phyloP scores from a whole-genome alignment of 805 yeast genomes.

The Ogataea nitratoaversa region DNA sequence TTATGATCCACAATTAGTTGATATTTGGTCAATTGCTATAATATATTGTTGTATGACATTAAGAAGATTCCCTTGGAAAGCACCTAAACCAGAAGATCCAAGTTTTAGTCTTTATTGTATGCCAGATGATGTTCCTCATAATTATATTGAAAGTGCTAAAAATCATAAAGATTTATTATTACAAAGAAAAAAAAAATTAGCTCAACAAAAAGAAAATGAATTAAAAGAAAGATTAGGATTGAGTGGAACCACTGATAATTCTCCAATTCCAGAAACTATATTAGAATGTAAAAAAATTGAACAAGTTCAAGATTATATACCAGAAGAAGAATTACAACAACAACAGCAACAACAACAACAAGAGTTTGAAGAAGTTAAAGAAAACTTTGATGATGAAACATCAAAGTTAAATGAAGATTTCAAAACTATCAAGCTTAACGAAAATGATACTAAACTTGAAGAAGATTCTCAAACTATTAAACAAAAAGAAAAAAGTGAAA shows the following conservation, averaged over 20 bases:
- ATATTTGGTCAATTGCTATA: conserved; percentile 81
- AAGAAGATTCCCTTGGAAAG: conserved; percentile 85
- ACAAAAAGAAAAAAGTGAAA: too few species aligned
- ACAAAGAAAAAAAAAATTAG: conserved; percentile 51
- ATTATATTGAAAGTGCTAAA: conserved; percentile 65
- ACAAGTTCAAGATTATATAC: too few species aligned
- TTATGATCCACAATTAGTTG: conserved; percentile 76
- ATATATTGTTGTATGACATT: conserved; percentile 85
- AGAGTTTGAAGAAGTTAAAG: too few species aligned
- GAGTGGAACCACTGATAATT: too few species aligned
- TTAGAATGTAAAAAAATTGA: too few species aligned
- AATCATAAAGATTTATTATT: conserved; percentile 62
- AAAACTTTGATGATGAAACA: background rate
- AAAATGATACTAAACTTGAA: background rate
- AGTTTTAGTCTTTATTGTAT: conserved; percentile 62
- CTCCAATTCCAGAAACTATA: too few species aligned
- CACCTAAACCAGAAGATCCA: conserved; percentile 65
- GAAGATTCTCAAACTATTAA: too few species aligned
- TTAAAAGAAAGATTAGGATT: conserved; percentile 7
- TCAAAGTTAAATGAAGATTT: background rate
- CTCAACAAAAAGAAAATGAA: conserved; percentile 24
- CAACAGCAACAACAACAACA: too few species aligned
- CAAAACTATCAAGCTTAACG: conserved; percentile 2
- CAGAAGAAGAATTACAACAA: too few species aligned
- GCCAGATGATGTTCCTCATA: conserved; percentile 73